Percentiles rank a stretch among this genome's conserved stretches.
Evolutionary conservation across 345 rosid species (phyloP).

Genomic region (Eucalyptus pauciflora): DNA sequence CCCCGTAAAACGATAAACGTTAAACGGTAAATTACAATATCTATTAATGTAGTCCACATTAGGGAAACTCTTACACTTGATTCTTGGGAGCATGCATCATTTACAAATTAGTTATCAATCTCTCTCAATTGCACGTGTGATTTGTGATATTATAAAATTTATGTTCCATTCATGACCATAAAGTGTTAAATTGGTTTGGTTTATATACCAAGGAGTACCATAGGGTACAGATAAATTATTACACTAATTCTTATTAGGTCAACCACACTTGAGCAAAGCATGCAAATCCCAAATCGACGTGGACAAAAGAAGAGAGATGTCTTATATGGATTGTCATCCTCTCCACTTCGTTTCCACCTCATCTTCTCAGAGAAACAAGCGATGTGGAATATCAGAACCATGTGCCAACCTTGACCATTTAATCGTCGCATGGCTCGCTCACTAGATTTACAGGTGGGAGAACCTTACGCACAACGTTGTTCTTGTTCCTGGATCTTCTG

Average conservation of each 20-base stretch:
- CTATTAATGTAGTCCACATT: too few relatives aligned
- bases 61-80: too few relatives aligned
- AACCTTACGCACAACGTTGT: background rate
- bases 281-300: background rate
- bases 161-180: background rate
- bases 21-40: too few relatives aligned
- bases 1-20: too few relatives aligned
- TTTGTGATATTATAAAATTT: background rate
- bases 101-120: background rate
- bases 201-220: too few relatives aligned
- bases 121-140: background rate
- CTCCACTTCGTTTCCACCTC: background rate
- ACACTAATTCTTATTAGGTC: too few relatives aligned
- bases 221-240: too few relatives aligned
- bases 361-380: background rate
- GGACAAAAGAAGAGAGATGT: background rate
- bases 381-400: background rate
- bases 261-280: background rate
- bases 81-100: background rate
- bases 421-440: background rate
- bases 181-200: background rate
- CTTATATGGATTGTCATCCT: background rate
- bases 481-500: constrained; percentile 15
- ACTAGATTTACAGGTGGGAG: constrained; percentile 1
- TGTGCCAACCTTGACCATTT: background rate